A percentile compares a stretch with the other conserved stretches of the same genome.
Conservation (phyloP, 2,329 filamentous ascomycete genomes). For the Trichoderma guizhouense region DNA sequence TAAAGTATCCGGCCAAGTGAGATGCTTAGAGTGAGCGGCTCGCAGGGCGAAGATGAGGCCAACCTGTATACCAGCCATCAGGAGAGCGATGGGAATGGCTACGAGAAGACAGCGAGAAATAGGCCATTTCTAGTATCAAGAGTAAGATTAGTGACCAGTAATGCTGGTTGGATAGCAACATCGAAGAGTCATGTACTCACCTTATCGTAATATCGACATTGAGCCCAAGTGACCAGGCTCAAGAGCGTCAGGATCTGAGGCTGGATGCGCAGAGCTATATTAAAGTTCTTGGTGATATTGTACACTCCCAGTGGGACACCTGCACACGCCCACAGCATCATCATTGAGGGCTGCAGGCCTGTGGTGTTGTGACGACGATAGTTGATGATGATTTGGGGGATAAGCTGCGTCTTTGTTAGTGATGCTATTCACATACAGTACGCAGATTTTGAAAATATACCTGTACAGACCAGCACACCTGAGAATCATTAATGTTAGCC, state of each 20-base stretch:
- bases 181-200: conserved; percentile 26
- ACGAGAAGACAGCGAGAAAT: conserved; percentile 46
- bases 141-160: not conserved
- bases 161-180: not conserved
- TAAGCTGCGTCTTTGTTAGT: conserved; percentile 42
- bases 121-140: conserved; percentile 47
- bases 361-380: conserved; percentile 62
- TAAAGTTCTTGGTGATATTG: conserved; percentile 42
- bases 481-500: not conserved
- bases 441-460: conserved; percentile 30
- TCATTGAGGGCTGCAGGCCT: conserved; percentile 66
- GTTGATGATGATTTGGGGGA: conserved; percentile 68
- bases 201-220: conserved; percentile 42
- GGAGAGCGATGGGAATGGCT: conserved; percentile 47
- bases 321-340: conserved; percentile 67
- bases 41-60: conserved; percentile 57
- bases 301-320: conserved; percentile 62
- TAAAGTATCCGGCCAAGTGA: conserved; percentile 60
- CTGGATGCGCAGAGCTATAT: conserved; percentile 41
- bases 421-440: not conserved
- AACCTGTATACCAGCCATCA: conserved; percentile 59
- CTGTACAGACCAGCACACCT: conserved; percentile 63
- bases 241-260: conserved; percentile 42
- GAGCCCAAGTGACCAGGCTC: conserved; percentile 43
- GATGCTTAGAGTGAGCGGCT: conserved; percentile 39